phyloP scores from a whole-genome alignment of 1,139 yeast species.

The Wickerhamomyces sp. region DNA sequence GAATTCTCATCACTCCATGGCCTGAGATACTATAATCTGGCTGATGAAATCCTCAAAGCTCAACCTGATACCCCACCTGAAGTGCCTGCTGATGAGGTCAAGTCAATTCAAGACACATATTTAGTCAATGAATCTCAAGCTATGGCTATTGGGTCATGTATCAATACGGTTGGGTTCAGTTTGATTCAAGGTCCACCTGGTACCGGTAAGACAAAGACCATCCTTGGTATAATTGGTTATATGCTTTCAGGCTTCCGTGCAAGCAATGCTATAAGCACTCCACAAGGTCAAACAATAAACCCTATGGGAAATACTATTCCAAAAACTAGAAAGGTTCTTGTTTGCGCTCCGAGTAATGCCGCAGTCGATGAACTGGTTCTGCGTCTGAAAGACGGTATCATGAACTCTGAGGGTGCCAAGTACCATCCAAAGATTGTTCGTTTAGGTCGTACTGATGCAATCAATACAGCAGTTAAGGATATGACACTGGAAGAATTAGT shows the following conservation, averaged over 20 bases:
- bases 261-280: conserved; percentile 23
- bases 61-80: conserved; percentile 44
- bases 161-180: conserved; percentile 68
- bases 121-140: conserved; percentile 87
- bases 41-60: conserved; percentile 60
- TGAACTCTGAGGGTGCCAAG: conserved; percentile 48
- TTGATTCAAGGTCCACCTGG: conserved; percentile 98
- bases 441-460: conserved; percentile 85
- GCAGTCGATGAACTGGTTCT: conserved; percentile 97
- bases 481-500: conserved; percentile 85
- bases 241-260: conserved; percentile 43
- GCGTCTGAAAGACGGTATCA: conserved; percentile 73
- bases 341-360: conserved; percentile 98
- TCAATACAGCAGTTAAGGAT: conserved; percentile 77
- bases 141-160: conserved; percentile 73
- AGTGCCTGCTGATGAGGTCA: conserved; percentile 34
- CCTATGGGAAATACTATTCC: conserved; percentile 12
- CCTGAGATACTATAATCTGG: conserved; percentile 72
- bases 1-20: conserved; percentile 85
- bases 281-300: conserved; percentile 10
- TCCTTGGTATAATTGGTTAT: conserved; percentile 85
- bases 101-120: conserved; percentile 41
- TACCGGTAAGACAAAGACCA: conserved; percentile 97
- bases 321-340: conserved; percentile 53
- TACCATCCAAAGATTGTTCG: conserved; percentile 76